Evolutionary conservation across 164 flowering plant genomes (phyloP), one percentile per base, ranked within the genome.

Genomic region (Stephania yunnanensis): DNA sequence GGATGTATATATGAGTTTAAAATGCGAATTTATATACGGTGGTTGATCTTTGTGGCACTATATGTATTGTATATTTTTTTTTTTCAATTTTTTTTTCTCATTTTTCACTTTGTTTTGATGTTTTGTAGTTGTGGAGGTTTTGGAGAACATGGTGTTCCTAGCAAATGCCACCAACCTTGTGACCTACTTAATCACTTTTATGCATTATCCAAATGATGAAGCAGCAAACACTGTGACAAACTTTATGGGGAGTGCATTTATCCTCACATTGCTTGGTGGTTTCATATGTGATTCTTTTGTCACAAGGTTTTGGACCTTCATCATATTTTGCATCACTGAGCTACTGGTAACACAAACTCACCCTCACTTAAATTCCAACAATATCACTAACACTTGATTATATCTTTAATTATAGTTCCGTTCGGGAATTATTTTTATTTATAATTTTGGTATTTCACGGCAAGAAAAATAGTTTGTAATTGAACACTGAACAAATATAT

Each of bases 61-160:
- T 15, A 15, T 42, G 5, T 5, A 42, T 2, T 1, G 13, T 17
- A 9, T 46, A n/a, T n/a, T n/a, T n/a, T 46, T 13, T 46, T 45
- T n/a, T 45, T 73, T 44, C 11, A 36, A 67, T 42, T 31, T 9
- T 2, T 5, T 19, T 61, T 10, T 64, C 31, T 72, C 22, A 64
- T 15, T 46, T 68, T 15, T 7, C 66, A 10, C n/a, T 50, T 53
- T 4, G 1, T 46, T 66, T 50, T 17, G 13, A 17, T 74, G 42
- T 9, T 22, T 17, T 70, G 76, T 80, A 80, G 79, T 75, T 50
- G 80, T 74, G 19, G 80, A 77, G 61, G 64, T 69, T 8, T 53
- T 85, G 71, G 85, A 85, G 65, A 85, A 83, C 74, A 72, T 85
- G 86, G 88, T 82, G 76, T 80, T 84, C 79, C 13, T 84, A 44